Percentiles rank a stretch among this genome's conserved stretches.
phyloP scores from a whole-genome alignment of 2,329 filamentous ascomycete species.

The Gaeumannomyces sp. region DNA sequence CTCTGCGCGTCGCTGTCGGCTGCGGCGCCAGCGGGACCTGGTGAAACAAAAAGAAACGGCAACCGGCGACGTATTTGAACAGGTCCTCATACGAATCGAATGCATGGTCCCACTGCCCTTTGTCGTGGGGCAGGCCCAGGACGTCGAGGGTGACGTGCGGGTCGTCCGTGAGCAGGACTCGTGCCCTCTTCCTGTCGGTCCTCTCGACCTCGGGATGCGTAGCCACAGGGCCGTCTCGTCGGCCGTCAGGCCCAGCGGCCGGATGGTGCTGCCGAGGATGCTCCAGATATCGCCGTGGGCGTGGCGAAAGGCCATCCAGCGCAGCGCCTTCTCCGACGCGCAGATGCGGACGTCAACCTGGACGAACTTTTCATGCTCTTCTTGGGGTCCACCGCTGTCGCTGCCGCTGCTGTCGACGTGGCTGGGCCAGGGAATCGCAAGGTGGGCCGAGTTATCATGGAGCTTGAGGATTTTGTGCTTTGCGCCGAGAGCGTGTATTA shows the following conservation, averaged over 20 bases:
- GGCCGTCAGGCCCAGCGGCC: constrained; percentile 58
- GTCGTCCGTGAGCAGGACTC: constrained; percentile 54
- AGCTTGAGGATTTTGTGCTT: constrained; percentile 26
- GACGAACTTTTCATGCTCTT: constrained; percentile 33
- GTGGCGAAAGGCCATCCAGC: constrained; percentile 63
- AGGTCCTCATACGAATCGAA: constrained; percentile 51
- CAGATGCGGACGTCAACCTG: constrained; percentile 65
- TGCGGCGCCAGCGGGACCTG: not conserved
- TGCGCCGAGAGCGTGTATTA: constrained; percentile 41
- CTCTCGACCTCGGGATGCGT: constrained; percentile 62
- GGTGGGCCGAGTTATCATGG: constrained; percentile 28
- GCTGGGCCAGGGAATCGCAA: constrained; percentile 49
- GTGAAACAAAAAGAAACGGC: constrained; percentile 49
- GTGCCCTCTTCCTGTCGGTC: constrained; percentile 47
- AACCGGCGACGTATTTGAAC: constrained; percentile 54
- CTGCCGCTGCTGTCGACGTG: not conserved
- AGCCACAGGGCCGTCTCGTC: constrained; percentile 59
- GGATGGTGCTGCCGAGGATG: constrained; percentile 58
- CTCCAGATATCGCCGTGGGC: constrained; percentile 69
- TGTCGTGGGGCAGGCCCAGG: constrained; percentile 48
- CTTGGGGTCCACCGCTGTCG: constrained; percentile 7
- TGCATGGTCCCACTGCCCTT: constrained; percentile 39
- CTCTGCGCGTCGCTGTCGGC: constrained; percentile 13
- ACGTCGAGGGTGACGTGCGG: constrained; percentile 53
- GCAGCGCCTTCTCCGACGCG: constrained; percentile 32